Base-by-base conservation (phyloP, 1,139 yeast species). In the Blastobotrys proliferans region DNA sequence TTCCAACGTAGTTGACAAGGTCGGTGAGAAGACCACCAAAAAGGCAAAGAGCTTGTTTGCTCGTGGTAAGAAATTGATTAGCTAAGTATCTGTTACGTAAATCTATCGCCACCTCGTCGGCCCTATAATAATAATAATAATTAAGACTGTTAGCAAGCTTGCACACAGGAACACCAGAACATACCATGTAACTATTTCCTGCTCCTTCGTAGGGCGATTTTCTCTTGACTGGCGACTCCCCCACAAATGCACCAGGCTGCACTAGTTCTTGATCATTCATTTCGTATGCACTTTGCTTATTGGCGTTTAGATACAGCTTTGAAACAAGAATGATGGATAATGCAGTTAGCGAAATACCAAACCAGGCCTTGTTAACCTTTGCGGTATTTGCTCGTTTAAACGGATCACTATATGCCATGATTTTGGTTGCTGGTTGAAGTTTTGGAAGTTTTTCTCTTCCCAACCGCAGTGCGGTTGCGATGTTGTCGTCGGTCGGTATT, bases 191-290 rank as follows among this genome's bases (percentile, higher is more conserved):
- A 6, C 67, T 54, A 49, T 56, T 57, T 3, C 69, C 69, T 4
- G 66, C 69, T 1, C 69, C 69, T 40, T 64, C 65, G 47, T 62
- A 65, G 38, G 59, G 59, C 38, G 65, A 60, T 46, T 58, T 61
- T 33, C 69, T 51, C 46, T 57, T 52, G 26, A 57, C 59, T 3
- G 58, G 51, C 2, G 60, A 50, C 29, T 51, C 57, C 17, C 68
- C 68, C n/a, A 54, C 56, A 46, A 51, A 65, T 19, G 64, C 55
- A 10, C 69, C 69, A 8, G 69, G 68, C 16, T 55, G 55, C 13
- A 46, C 44, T n/a, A 49, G 48, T 13, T 54, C 52, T 17, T 46
- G 48, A 21, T 52, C 57, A 24, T 46, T 51, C 32, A 44, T 43
- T 20, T 50, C 55, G 39, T 50, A 32, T 2, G 40, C 36, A 14